A percentile compares a stretch with the other conserved stretches of the same genome.
These are phyloP conservation scores for Oldenlandia corymbosa DNA, from an alignment of 257 asterid genomes.

Conservation along the genomic window DNA sequence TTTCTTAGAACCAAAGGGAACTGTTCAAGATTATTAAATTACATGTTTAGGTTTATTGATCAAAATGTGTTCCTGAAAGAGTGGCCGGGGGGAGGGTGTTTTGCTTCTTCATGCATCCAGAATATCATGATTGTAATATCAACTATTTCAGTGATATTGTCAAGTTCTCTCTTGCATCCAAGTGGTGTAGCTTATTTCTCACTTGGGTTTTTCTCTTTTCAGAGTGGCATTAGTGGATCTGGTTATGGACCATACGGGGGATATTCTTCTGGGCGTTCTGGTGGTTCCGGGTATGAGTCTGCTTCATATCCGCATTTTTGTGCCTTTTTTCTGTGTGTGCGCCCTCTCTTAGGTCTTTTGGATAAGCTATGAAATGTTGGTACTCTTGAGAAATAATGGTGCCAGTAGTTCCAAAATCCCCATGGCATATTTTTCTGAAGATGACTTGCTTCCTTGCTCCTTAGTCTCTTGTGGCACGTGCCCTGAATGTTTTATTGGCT, in stretches of 20 bases:
- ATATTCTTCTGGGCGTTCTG: slow-evolving; percentile 71
- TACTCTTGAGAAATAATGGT: neutral
- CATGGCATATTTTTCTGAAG: neutral
- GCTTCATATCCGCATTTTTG: slow-evolving; percentile 2
- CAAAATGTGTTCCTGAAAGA: neutral
- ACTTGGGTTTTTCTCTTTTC: slow-evolving; percentile 7
- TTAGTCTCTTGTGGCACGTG: neutral
- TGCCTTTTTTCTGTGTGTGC: neutral
- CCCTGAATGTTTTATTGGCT: slow-evolving; percentile 1
- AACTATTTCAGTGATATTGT: neutral
- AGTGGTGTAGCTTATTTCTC: neutral
- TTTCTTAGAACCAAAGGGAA: neutral
- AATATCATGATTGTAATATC: neutral
- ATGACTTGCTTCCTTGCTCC: slow-evolving; percentile 4
- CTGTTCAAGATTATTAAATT: neutral
- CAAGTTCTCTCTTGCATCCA: neutral
- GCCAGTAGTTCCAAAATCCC: neutral
- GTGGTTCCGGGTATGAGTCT: slow-evolving; percentile 67
- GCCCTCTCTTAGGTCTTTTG: no score
- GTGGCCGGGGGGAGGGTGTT: no score
- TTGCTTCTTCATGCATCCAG: no score
- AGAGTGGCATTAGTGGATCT: slow-evolving; percentile 57
- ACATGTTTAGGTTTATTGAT: neutral
- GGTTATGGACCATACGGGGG: slow-evolving; percentile 85
- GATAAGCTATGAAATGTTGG: neutral